Evolutionary conservation across 306 rosid genomes (phyloP), one percentile per base, ranked within the genome.

Genomic region (Citrullus amarus): DNA sequence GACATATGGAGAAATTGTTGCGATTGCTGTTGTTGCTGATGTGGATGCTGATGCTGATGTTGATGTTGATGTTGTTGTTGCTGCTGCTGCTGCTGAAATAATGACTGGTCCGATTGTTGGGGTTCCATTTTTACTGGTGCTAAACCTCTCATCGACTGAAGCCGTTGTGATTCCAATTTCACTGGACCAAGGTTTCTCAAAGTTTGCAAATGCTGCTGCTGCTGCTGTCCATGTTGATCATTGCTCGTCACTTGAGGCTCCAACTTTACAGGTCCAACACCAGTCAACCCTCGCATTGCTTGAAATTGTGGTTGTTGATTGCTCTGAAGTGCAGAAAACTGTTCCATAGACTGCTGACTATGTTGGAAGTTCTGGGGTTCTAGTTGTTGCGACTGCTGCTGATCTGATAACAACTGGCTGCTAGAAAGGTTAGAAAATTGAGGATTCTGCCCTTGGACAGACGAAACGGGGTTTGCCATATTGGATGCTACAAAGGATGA

Each of bases 1-100:
- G 98, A 90, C 96, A 94, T 87, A 73, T 90, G 96, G 68, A 94
- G 90, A 77, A 94, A 78, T 65, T 93, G 98, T 67, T 92, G 96
- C 9, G 86, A 88, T 2, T 86, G 92, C 6, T 86, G 96, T 0
- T 88, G 96, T 6, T 53, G 57, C 28, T 90, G 96, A 39, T 87
- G 92, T 38, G 85, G 86, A 2, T 87, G 90, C 9, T 84, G 91
- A 0, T 86, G 91, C 0, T 85, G 90, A 5, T 85, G 90, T 8
- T 84, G 91, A 0, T 86, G 91, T 0, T 85, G 90, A 5, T 85
- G 90, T 8, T 82, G 88, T 0, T 71, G 76, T 4, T 70, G 76
- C 10, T 71, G 76, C 57, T 70, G 77, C 20, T 91, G 98, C 79
- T 92, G 98, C 82, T 90, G 82, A 80, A 76, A 94, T 68, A 88